Base-by-base conservation (phyloP, 176 grass and related monocot genomes). In the Carex cristatella region DNA sequence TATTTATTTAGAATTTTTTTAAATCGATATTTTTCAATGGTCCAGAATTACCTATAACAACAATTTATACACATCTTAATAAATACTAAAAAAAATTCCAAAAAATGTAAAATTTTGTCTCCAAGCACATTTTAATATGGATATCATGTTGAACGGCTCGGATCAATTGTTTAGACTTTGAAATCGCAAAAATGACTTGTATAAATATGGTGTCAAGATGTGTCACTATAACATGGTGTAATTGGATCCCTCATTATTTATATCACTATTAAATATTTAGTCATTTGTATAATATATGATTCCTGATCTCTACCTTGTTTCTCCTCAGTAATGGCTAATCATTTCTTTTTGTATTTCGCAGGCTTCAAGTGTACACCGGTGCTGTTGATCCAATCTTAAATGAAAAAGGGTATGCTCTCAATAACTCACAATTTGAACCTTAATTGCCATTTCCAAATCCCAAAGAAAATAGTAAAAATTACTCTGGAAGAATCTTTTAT, bases 301-400 rank as follows among this genome's bases (percentile, higher is more conserved):
- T 37, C 75, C 15, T 80, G 15, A 38, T 68, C 61, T 67, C 85
- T 82, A 48, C 64, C 37, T 86, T 42, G 75, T 86, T 57, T 46
- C 16, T 16, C 23, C 44, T 71, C 37, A 71, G 35, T 18, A 51
- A 74, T 4, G 10, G 9, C 23, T 76, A 76, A 76, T 76, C 18
- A 13, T 54, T 76, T 55, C 32, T 51, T 35, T 31, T 54, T 78
- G 33, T 2, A 23, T 69, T 85, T 38, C 72, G 13, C 88, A 94
- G 93, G 86, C 71, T 92, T 79, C 91, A 86, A 80, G 92, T 94
- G 3, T 94, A 88, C 79, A 76, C 90, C 4, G 90, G 93, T 81
- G 86, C 86, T 32, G 85, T 94, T 65, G 93, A 92, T 90, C 86
- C 88, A 74, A 87, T 84, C 51, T 86, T 94, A 72, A 94, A 92